Conservation (phyloP, 139 green algal species). For the Axilococcus clingmanii region DNA sequence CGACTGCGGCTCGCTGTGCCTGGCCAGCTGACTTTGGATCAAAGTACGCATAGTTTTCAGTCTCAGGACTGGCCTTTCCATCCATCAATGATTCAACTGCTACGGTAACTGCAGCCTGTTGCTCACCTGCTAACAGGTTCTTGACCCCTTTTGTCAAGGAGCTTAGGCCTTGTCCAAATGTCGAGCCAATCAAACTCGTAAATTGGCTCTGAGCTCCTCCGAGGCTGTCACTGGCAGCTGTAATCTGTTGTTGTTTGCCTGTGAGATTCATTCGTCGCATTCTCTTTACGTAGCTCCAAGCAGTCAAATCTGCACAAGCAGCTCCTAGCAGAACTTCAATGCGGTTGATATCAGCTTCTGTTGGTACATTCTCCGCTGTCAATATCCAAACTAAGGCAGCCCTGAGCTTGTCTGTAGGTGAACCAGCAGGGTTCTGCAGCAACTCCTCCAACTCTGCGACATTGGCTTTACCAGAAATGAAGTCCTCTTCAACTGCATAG, state of each 20-base stretch:
- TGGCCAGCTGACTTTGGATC: conserved; percentile 70
- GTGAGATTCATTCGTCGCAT: conserved; percentile 81
- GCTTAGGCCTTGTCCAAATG: conserved; percentile 77
- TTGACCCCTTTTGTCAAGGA: conserved; percentile 87
- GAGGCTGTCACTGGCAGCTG: conserved; percentile 6
- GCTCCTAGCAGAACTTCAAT: conserved; percentile 2
- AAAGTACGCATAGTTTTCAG: conserved; percentile 69
- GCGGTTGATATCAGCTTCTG: conserved; percentile 17
- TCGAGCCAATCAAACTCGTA: conserved; percentile 75
- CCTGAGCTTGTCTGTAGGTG: conserved; percentile 76
- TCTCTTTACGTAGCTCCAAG: conserved; percentile 78
- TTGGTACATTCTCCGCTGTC: conserved; percentile 32
- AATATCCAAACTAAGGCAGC: conserved; percentile 84
- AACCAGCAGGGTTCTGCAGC: conserved; percentile 46
- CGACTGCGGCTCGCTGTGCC: conserved; percentile 24
- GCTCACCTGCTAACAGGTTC: conserved; percentile 72
- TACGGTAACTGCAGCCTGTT: conserved; percentile 64
- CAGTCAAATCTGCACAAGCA: conserved; percentile 57
- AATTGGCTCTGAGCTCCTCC: conserved; percentile 23
- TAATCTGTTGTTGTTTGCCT: conserved; percentile 20
- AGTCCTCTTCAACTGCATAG: conserved; percentile 75
- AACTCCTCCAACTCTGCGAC: conserved; percentile 40
- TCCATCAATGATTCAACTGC: conserved; percentile 89
- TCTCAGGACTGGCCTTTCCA: conserved; percentile 45
- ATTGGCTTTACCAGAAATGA: conserved; percentile 70